Percentiles rank a stretch among this genome's conserved stretches.
Evolutionary conservation across 306 rosid species (phyloP).

Genomic region (cucumber (Cucumis sativus)): DNA sequence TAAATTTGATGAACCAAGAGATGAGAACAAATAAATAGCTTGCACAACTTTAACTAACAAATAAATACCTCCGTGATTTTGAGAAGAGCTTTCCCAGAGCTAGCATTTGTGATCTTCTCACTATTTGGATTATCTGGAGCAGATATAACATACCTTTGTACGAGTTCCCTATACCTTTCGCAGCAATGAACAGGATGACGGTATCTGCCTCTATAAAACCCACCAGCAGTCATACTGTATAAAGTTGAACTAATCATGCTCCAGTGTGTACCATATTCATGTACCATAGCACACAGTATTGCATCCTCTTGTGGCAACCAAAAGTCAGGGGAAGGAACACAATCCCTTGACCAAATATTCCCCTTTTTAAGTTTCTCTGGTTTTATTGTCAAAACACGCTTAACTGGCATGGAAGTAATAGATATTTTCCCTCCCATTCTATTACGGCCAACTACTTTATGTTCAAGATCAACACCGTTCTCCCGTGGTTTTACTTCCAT

Average conservation of each 20-base stretch:
- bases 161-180: slow-evolving; percentile 86
- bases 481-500: slow-evolving; percentile 43
- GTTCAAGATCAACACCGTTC: slow-evolving; percentile 45
- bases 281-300: slow-evolving; percentile 78
- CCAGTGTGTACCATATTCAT: slow-evolving; percentile 94
- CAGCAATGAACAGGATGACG: slow-evolving; percentile 97
- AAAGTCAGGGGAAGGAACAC: slow-evolving; percentile 75
- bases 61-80: slow-evolving; percentile 66
- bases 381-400: slow-evolving; percentile 64
- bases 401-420: slow-evolving; percentile 74
- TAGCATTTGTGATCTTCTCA: slow-evolving; percentile 52
- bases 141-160: slow-evolving; percentile 61
- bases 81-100: slow-evolving; percentile 92
- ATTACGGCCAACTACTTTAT: slow-evolving; percentile 48
- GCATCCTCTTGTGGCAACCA: slow-evolving; percentile 96
- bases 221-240: slow-evolving; percentile 79
- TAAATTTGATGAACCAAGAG: neutral
- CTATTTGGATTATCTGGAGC: slow-evolving; percentile 47
- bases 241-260: slow-evolving; percentile 73
- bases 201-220: slow-evolving; percentile 76
- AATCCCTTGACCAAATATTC: slow-evolving; percentile 75
- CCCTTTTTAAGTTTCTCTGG: slow-evolving; percentile 82
- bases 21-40: neutral
- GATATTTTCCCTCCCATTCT: slow-evolving; percentile 90
- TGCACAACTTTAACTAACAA: neutral